Base-by-base conservation (phyloP, 306 rosid species). In the Cyamopsis tetragonoloba region DNA sequence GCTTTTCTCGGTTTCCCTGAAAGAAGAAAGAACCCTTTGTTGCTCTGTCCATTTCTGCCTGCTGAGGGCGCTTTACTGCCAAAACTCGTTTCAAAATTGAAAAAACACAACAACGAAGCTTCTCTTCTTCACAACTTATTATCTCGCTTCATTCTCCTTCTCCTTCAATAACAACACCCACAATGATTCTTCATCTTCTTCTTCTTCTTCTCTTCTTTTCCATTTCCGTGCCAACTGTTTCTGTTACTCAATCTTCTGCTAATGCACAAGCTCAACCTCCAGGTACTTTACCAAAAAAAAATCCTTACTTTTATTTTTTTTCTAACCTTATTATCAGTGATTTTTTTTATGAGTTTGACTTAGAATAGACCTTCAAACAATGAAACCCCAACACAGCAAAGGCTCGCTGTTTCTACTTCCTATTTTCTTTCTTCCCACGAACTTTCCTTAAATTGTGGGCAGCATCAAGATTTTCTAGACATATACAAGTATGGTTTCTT, bases 211-310 rank as follows among this genome's bases (percentile, higher is more conserved):
- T 77, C 24, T 55, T 80, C 71, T 60, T 77, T 2, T 62, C 75
- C 79, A 51, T 80, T 71, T 89, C 84, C 87, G 77, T 77, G 46
- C 72, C 64, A 14, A 35, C 81, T 74, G 41, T 77, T 70, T 62
- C 76, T 43, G 43, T 50, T 57, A 37, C 84, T 72, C 88, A 77
- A 66, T 70, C 71, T 77, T 66, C 77, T 53, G 41, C 80, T 32
- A 75, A 71, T 70, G 79, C 80, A 74, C 83, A 88, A 76, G 88
- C 90, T 81, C 56, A 86, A 81, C 72, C 97, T 77, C 87, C 95
- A 77, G 97, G 97, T 91, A 82, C 53, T 71, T 20, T 60, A 50
- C 11, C 6, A 66, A 46, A 38, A 66, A 46, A 38, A 34, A 34
- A 1, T 15, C 10, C 38, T 63, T 42, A 7, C 54, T 14, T n/a